Percentiles rank a stretch among this genome's conserved stretches.
Evolutionary conservation across 176 grass and related monocot genomes (phyloP).

Genomic region (Musa schizocarpa): DNA sequence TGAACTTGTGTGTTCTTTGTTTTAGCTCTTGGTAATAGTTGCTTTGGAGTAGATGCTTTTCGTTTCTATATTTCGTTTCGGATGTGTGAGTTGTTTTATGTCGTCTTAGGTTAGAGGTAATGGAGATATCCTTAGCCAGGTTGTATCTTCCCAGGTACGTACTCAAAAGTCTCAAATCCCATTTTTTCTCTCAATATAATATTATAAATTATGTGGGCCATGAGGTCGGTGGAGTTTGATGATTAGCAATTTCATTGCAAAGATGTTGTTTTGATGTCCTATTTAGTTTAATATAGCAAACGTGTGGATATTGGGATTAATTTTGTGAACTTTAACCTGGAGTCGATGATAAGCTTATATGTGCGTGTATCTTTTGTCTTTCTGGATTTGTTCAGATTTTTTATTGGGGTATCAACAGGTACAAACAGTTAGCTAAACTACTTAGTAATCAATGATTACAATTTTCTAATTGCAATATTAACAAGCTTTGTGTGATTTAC

Average conservation of each 20-base stretch:
- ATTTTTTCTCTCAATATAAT: not conserved
- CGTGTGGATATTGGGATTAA: too few relatives aligned
- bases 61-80: not conserved
- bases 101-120: slow-evolving; percentile 64
- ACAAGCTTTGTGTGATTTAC: too few relatives aligned
- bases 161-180: not conserved
- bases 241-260: too few relatives aligned
- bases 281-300: not conserved
- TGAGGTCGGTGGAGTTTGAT: not conserved
- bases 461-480: too few relatives aligned
- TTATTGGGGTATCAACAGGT: too few relatives aligned
- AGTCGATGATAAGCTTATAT: too few relatives aligned
- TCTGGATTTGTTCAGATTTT: too few relatives aligned
- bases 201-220: not conserved
- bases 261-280: not conserved
- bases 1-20: slow-evolving; percentile 10
- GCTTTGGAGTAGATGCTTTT: not conserved
- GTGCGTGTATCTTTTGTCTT: too few relatives aligned
- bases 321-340: too few relatives aligned
- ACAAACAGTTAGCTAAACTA: too few relatives aligned
- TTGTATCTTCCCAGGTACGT: slow-evolving; percentile 70
- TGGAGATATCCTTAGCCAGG: slow-evolving; percentile 82
- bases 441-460: too few relatives aligned
- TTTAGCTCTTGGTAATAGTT: not conserved
- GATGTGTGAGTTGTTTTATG: not conserved